phyloP scores from a whole-genome alignment of 257 asterid genomes.

The Ligustrum vulgare region DNA sequence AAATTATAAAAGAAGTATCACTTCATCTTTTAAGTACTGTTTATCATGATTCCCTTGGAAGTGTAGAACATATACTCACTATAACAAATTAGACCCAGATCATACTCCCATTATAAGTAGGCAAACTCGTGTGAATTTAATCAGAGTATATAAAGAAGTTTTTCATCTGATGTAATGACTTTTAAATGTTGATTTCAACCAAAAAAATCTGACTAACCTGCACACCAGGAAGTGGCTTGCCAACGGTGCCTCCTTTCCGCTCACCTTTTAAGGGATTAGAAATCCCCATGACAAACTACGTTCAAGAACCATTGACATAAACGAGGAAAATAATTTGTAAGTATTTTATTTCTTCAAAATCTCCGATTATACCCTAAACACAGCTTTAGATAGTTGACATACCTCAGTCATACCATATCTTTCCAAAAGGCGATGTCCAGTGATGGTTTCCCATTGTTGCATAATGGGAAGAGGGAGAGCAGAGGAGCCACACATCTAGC shows the following conservation, averaged over 20 bases:
- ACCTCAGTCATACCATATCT: constrained; percentile 99
- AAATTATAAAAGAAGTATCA: not conserved
- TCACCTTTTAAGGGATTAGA: constrained; percentile 81
- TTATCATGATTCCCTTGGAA: not conserved
- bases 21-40: not conserved
- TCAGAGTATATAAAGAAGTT: not conserved
- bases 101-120: not conserved
- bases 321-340: not conserved
- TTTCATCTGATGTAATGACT: not conserved
- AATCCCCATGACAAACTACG: constrained; percentile 88
- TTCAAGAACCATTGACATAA: constrained; percentile 17
- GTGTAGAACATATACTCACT: not conserved
- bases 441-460: constrained; percentile 95
- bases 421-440: constrained; percentile 81
- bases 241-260: constrained; percentile 94
- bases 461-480: constrained; percentile 95
- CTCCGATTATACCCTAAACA: not conserved
- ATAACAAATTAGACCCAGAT: not conserved
- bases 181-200: not conserved
- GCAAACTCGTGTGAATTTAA: not conserved
- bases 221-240: constrained; percentile 88
- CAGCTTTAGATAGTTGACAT: not conserved
- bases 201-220: constrained; percentile 52
- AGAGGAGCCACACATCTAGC: constrained; percentile 96
- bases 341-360: not conserved